These are phyloP conservation scores for Schizophyllum amplum DNA, from an alignment of 1,284 basidiomycete genomes.

Conservation along the genomic window DNA sequence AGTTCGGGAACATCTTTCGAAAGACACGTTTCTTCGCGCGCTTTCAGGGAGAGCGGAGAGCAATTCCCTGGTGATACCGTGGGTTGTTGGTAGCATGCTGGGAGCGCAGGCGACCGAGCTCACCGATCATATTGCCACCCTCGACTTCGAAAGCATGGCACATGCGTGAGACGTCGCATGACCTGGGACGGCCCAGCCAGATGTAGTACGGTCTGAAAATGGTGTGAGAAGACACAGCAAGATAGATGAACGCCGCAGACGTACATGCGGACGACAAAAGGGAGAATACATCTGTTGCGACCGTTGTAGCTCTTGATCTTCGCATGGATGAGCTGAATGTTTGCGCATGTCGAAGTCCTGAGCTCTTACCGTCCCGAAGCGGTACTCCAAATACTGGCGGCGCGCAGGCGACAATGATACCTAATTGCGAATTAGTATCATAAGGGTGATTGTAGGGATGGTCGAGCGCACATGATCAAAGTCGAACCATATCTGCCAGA, in stretches of 20 bases:
- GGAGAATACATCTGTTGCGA: constrained; percentile 65
- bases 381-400: constrained; percentile 74
- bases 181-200: constrained; percentile 68
- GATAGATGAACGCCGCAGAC: constrained; percentile 10
- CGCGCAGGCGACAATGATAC: constrained; percentile 53
- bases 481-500: constrained; percentile 81
- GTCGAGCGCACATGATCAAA: constrained; percentile 60
- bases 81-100: constrained; percentile 20
- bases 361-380: constrained; percentile 60
- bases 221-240: neutral
- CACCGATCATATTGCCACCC: constrained; percentile 59
- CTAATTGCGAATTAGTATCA: constrained; percentile 11
- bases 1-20: constrained; percentile 29
- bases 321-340: constrained; percentile 11
- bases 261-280: constrained; percentile 62
- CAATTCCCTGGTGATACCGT: no score
- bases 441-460: neutral
- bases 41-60: no score
- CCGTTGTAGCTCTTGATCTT: constrained; percentile 68
- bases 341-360: no score
- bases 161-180: constrained; percentile 52
- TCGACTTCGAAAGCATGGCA: constrained; percentile 66
- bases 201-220: constrained; percentile 58
- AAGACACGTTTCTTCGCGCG: no score
- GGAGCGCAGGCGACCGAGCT: constrained; percentile 43